Percentiles rank a stretch among this genome's conserved stretches.
Conservation (phyloP, 306 rosid genomes). For the Parietaria judaica region DNA sequence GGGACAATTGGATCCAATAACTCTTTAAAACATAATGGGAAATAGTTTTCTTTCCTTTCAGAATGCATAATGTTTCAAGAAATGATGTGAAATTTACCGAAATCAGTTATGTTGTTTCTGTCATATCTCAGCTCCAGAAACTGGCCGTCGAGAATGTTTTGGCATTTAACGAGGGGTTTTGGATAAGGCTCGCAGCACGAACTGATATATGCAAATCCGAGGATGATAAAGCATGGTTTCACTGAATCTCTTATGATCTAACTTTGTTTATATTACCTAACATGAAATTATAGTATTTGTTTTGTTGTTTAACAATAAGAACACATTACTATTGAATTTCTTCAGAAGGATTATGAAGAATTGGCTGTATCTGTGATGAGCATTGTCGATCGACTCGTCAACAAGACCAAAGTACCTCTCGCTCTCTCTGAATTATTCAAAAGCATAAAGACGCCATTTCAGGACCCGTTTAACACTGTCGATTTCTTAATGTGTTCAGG, state of each 20-base stretch:
- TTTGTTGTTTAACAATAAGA: constrained; percentile 11
- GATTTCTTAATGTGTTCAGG: constrained; percentile 32
- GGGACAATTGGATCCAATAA: too few species aligned
- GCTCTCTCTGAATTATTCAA: constrained; percentile 14
- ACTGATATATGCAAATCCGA: constrained; percentile 81
- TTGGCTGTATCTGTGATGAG: constrained; percentile 70
- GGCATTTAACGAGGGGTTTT: constrained; percentile 71
- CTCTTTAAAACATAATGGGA: too few species aligned
- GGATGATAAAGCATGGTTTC: constrained; percentile 77
- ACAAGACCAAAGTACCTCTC: constrained; percentile 61
- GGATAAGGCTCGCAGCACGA: constrained; percentile 90
- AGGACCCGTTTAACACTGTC: constrained; percentile 3
- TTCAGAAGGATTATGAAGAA: constrained; percentile 91
- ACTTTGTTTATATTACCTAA: neutral
- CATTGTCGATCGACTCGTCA: constrained; percentile 65
- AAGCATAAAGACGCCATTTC: neutral
- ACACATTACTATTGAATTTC: constrained; percentile 17
- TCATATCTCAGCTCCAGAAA: constrained; percentile 62
- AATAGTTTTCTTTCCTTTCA: too few species aligned
- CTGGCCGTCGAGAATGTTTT: constrained; percentile 77
- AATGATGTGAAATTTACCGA: constrained; percentile 50
- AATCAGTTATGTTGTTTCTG: constrained; percentile 33
- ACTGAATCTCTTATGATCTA: constrained; percentile 18
- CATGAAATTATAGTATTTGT: neutral
- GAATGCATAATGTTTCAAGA: too few species aligned